A percentile compares a stretch with the other conserved stretches of the same genome.
Evolutionary conservation across 2,329 filamentous ascomycete species (phyloP).

Genomic region (Pyrenophora teres): DNA sequence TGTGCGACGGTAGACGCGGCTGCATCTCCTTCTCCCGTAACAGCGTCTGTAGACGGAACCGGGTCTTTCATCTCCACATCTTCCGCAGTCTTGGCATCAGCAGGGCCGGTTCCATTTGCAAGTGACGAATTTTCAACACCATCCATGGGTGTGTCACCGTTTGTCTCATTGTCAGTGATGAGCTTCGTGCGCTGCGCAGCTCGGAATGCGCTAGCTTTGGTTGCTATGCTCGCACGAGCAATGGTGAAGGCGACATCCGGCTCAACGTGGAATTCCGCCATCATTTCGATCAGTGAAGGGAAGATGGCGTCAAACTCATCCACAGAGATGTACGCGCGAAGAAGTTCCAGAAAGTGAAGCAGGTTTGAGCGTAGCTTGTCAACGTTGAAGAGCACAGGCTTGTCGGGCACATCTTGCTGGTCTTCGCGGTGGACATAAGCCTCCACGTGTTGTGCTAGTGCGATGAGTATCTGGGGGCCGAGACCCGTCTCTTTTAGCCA

Average conservation of each 20-base stretch:
- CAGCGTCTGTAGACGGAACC: slow-evolving; percentile 4
- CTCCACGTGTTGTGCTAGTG: slow-evolving; percentile 87
- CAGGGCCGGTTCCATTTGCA: slow-evolving; percentile 7
- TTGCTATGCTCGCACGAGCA: slow-evolving; percentile 69
- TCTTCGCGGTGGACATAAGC: slow-evolving; percentile 78
- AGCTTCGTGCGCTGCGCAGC: slow-evolving; percentile 35
- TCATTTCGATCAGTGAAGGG: slow-evolving; percentile 73
- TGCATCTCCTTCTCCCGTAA: not conserved
- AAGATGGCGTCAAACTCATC: slow-evolving; percentile 79
- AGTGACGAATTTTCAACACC: slow-evolving; percentile 23
- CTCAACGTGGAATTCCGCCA: slow-evolving; percentile 79
- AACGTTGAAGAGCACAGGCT: slow-evolving; percentile 83
- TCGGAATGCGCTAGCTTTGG: slow-evolving; percentile 47
- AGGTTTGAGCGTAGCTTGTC: slow-evolving; percentile 89
- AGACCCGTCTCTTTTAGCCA: slow-evolving; percentile 78
- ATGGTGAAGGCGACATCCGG: slow-evolving; percentile 84
- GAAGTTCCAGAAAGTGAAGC: slow-evolving; percentile 84
- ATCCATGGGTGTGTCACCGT: slow-evolving; percentile 59
- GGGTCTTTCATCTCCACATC: slow-evolving; percentile 51
- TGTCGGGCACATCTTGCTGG: slow-evolving; percentile 80
- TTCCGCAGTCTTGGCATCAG: slow-evolving; percentile 17
- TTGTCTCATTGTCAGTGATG: slow-evolving; percentile 19
- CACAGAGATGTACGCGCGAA: slow-evolving; percentile 76
- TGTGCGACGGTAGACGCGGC: not conserved
- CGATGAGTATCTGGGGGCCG: slow-evolving; percentile 81